Evolutionary conservation across 306 rosid species (phyloP).

Genomic region (Medicago truncatula): MtrunA17r5.0-ANR NC_053047.1:5473001-5473500

Average conservation of each 20-base stretch:
- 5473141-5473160: not conserved
- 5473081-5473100: slow-evolving; percentile 17
- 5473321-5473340: slow-evolving; percentile 10
- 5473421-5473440: not conserved
- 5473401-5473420: no score
- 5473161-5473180: not conserved
- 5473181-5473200: not conserved
- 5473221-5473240: slow-evolving; percentile 12
- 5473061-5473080: not conserved
- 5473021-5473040: slow-evolving; percentile 60
- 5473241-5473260: slow-evolving; percentile 29
- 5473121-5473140: no score
- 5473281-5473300: slow-evolving; percentile 11
- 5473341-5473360: not conserved
- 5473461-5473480: not conserved
- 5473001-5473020: slow-evolving; percentile 47
- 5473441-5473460: slow-evolving; percentile 16
- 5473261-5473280: slow-evolving; percentile 16
- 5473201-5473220: slow-evolving; percentile 25
- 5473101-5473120: slow-evolving; percentile 22
- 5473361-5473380: not conserved
- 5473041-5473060: slow-evolving; percentile 29
- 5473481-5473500: no score
- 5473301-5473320: slow-evolving; percentile 26
- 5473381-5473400: no score